Conservation (phyloP, 2,329 filamentous ascomycete species). For the Neofusicoccum parvum region DNA sequence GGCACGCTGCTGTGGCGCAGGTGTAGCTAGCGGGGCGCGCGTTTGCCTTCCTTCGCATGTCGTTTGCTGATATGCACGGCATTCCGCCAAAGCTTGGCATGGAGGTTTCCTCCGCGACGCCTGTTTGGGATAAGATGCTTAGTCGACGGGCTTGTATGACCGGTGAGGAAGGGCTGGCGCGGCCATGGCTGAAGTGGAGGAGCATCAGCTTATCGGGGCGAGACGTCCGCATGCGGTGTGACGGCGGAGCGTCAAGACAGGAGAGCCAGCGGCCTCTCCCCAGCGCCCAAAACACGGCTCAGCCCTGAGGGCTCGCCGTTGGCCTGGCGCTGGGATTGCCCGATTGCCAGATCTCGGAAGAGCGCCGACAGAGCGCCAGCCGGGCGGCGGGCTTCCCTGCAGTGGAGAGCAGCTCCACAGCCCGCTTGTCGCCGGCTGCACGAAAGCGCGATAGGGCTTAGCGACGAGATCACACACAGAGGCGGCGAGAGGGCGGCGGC, state of each 20-base stretch:
- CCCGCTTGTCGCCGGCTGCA: background rate
- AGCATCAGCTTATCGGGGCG: slow-evolving; percentile 11
- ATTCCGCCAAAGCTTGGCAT: background rate
- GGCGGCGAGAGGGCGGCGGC: no score
- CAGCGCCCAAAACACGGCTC: background rate
- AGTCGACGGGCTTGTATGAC: background rate
- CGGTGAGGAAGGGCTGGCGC: background rate
- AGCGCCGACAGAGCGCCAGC: background rate
- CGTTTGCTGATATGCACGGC: background rate
- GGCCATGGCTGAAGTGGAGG: background rate
- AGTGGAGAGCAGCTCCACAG: slow-evolving; percentile 7
- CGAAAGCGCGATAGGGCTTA: slow-evolving; percentile 10
- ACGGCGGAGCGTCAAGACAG: background rate
- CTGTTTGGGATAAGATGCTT: background rate
- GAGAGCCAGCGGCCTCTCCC: background rate
- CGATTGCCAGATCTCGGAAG: slow-evolving; percentile 2
- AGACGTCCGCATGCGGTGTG: background rate
- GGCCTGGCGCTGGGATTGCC: background rate
- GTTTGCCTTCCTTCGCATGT: background rate
- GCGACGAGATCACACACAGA: slow-evolving; percentile 3
- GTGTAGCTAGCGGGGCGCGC: background rate
- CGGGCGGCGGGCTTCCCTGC: background rate
- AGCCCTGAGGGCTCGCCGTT: slow-evolving; percentile 5
- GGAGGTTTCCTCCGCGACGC: background rate
- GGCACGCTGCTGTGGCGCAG: background rate